These are phyloP conservation scores for Mucor indicus DNA, from an alignment of 371 early-diverging fungal species.

Conservation along the genomic window DNA sequence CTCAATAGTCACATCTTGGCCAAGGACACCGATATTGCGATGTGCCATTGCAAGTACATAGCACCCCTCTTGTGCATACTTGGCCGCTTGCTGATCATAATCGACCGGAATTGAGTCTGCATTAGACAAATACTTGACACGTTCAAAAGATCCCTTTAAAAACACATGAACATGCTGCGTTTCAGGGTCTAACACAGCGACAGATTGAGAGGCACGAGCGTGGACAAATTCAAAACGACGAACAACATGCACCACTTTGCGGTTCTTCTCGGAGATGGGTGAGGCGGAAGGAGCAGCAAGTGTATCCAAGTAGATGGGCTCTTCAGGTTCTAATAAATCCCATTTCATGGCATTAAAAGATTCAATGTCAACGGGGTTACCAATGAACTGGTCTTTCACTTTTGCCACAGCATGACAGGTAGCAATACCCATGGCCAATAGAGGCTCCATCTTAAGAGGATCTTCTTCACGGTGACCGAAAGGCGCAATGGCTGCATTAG, in stretches of 20 bases:
- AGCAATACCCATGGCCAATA: constrained; percentile 38
- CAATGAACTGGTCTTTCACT: constrained; percentile 64
- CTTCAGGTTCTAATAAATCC: constrained; percentile 16
- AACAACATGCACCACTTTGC: constrained; percentile 42
- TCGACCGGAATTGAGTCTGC: constrained; percentile 54
- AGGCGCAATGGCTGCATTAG: not conserved
- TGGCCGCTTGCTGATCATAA: constrained; percentile 48
- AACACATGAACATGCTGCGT: constrained; percentile 56
- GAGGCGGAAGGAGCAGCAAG: not conserved
- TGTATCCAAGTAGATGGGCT: constrained; percentile 22
- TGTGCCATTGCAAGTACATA: constrained; percentile 74
- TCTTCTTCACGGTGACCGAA: constrained; percentile 18
- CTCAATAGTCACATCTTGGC: constrained; percentile 23
- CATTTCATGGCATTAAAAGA: constrained; percentile 63
- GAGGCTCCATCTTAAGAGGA: constrained; percentile 35
- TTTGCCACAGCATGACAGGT: constrained; percentile 78
- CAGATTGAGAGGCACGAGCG: constrained; percentile 76
- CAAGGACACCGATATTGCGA: constrained; percentile 41
- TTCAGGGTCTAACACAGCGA: constrained; percentile 54
- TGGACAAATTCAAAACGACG: constrained; percentile 84
- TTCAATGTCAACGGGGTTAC: constrained; percentile 89
- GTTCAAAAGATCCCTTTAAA: constrained; percentile 82
- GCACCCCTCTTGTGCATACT: constrained; percentile 67
- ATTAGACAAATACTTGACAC: constrained; percentile 52
- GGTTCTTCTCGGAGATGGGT: no score